A percentile compares a stretch with the other conserved stretches of the same genome.
phyloP scores from a whole-genome alignment of 495 filamentous ascomycete species.

The Usnea hakonensis region DNA sequence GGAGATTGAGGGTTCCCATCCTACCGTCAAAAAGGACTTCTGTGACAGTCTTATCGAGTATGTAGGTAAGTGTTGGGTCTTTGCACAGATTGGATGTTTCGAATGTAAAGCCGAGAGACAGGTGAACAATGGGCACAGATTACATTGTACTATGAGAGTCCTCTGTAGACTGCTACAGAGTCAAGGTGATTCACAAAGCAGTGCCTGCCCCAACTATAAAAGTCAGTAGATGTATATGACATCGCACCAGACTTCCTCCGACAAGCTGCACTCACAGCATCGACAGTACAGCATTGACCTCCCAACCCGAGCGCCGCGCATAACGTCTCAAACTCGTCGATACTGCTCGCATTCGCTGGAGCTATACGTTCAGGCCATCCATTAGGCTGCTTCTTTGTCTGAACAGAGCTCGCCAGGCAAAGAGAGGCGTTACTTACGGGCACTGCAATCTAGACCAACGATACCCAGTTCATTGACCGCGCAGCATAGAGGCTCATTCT shows the following conservation, averaged over 20 bases:
- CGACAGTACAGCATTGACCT: neutral
- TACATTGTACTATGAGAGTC: neutral
- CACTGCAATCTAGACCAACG: neutral
- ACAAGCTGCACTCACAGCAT: neutral
- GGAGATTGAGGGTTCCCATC: too few relatives aligned
- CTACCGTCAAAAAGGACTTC: too few relatives aligned
- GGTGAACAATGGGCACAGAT: neutral
- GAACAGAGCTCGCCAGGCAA: neutral
- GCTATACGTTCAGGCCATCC: neutral
- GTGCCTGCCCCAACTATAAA: neutral
- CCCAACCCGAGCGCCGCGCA: neutral
- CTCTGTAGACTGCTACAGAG: too few relatives aligned
- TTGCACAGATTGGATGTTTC: too few relatives aligned
- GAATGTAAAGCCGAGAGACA: too few relatives aligned
- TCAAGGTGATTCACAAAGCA: neutral
- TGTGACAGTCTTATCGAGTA: too few relatives aligned
- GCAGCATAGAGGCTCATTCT: neutral
- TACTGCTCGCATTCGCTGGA: neutral
- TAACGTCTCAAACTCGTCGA: neutral
- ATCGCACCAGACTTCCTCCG: neutral
- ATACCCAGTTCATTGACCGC: neutral
- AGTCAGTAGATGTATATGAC: neutral
- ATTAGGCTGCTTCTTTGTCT: neutral
- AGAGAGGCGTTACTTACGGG: neutral
- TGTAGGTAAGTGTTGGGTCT: too few relatives aligned